These are phyloP conservation scores for Ailanthus altissimus DNA, from an alignment of 345 rosid genomes.

Conservation along the genomic window DNA sequence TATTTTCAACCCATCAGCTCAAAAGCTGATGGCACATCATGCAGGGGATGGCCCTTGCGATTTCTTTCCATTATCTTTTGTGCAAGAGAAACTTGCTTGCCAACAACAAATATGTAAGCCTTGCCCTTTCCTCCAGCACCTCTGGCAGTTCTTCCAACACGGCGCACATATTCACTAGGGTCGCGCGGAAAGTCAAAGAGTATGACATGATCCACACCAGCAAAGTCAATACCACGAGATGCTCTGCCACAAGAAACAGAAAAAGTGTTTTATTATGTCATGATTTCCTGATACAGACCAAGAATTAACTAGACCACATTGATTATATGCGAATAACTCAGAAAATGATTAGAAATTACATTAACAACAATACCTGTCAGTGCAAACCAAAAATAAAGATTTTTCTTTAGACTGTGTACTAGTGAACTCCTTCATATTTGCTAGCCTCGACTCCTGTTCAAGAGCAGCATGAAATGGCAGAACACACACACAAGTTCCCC, in stretches of 20 bases:
- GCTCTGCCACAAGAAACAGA: slow-evolving; percentile 56
- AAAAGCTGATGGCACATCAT: slow-evolving; percentile 84
- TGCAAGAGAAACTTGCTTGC: slow-evolving; percentile 84
- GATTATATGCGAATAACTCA: background rate
- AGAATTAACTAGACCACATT: background rate
- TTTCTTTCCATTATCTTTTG: slow-evolving; percentile 72
- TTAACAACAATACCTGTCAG: slow-evolving; percentile 58
- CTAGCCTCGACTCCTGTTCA: slow-evolving; percentile 61
- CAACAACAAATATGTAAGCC: slow-evolving; percentile 84
- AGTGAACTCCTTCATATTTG: slow-evolving; percentile 78
- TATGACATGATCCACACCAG: slow-evolving; percentile 77
- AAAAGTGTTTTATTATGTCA: slow-evolving; percentile 1
- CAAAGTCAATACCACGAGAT: slow-evolving; percentile 83
- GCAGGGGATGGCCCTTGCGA: slow-evolving; percentile 83
- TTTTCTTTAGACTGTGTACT: slow-evolving; percentile 40
- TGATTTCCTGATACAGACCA: background rate
- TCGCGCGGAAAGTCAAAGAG: slow-evolving; percentile 90
- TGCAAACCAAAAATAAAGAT: slow-evolving; percentile 75
- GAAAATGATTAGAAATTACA: background rate
- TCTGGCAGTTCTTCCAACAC: slow-evolving; percentile 96
- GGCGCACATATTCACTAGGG: slow-evolving; percentile 91
- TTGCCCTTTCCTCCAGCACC: slow-evolving; percentile 88
- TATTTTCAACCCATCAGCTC: slow-evolving; percentile 43
- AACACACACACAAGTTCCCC: slow-evolving; percentile 49
- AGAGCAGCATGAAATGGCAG: slow-evolving; percentile 90